Base-by-base conservation (phyloP, 495 filamentous ascomycete species). In the Aspergillus taichungensis region DNA sequence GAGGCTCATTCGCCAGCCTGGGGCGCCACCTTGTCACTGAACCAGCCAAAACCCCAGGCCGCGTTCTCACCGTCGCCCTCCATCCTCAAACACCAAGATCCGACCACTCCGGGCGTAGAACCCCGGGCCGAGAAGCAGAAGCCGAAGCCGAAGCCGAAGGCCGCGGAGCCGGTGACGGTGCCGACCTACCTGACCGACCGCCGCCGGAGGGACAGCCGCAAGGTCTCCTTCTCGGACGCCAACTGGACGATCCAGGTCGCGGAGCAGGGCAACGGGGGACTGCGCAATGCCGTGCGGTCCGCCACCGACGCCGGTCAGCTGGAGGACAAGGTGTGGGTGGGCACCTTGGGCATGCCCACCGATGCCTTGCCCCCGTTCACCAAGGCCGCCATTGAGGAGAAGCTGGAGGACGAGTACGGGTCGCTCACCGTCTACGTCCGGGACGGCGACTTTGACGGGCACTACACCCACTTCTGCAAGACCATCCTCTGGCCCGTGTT, bases 381-480 rank as follows among this genome's bases (percentile, higher is more conserved):
- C 35, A 85, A 84, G 50, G 70, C 80, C 42, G 83, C 88, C 40
- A 95, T 96, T 47, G 76, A 84, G 45, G 84, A 90, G 56, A 74
- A 74, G 35, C 66, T 96, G 18, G 78, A 85, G 11, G 82, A 79
- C 8, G 85, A 94, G 57, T 83, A 85, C 56, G 80, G 88, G 49
- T 87, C 85, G 43, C 62, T 91, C 52, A 78, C 81, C 8, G 88
- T 95, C 29, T 90, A 83, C 56, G 83, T 86, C 55, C 85, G 79
- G 32, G 89, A 96, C 61, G 83, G 78, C 51, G 88, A 95, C 57
- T 88, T 94, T 37, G 85, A 94, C 54, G 88, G 89, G 3, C 88
- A 94, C 63, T 96, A 96, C 56, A 77, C 80, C 8, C 88, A 95
- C 63, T 95, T 88, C 51, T 95, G 87, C 76, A 95, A 95, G 59